phyloP scores from a whole-genome alignment of 1,284 basidiomycete genomes.

The Chondrostereum purpureum region DNA sequence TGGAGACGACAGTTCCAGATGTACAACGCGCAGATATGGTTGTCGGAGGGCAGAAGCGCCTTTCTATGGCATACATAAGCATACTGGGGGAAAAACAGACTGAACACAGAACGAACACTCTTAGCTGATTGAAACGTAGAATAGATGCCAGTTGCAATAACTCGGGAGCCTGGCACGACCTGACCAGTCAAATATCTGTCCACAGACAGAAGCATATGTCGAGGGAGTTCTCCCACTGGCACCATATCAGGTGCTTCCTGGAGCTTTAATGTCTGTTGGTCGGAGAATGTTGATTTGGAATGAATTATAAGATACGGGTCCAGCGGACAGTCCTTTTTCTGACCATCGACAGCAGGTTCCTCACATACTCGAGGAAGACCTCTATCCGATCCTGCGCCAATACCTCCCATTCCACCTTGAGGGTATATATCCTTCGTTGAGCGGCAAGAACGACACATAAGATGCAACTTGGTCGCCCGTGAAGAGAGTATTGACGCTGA shows the following conservation, averaged over 20 bases:
- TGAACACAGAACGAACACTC: conserved; percentile 44
- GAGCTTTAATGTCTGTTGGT: conserved; percentile 94
- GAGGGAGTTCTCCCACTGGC: conserved; percentile 94
- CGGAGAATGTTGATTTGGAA: conserved; percentile 90
- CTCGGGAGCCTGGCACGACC: conserved; percentile 90
- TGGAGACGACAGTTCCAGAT: conserved; percentile 83
- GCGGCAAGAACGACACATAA: conserved; percentile 91
- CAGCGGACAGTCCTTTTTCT: conserved; percentile 88
- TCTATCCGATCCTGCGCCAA: conserved; percentile 73
- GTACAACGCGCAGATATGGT: conserved; percentile 91
- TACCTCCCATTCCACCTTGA: conserved; percentile 78
- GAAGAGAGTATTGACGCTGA: conserved; percentile 93
- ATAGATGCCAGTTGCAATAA: conserved; percentile 95
- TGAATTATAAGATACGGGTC: conserved; percentile 97
- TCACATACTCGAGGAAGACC: conserved; percentile 85
- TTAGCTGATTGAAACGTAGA: conserved; percentile 90
- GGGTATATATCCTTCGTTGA: conserved; percentile 80
- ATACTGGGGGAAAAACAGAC: neutral
- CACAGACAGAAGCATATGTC: conserved; percentile 90
- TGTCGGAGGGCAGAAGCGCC: conserved; percentile 81
- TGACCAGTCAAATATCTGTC: conserved; percentile 88
- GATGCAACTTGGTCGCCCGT: conserved; percentile 84
- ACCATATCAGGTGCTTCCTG: conserved; percentile 99
- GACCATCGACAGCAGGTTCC: conserved; percentile 64
- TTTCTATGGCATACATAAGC: conserved; percentile 44